phyloP scores from a whole-genome alignment of 306 rosid genomes.

The Rosa chinensis region DNA sequence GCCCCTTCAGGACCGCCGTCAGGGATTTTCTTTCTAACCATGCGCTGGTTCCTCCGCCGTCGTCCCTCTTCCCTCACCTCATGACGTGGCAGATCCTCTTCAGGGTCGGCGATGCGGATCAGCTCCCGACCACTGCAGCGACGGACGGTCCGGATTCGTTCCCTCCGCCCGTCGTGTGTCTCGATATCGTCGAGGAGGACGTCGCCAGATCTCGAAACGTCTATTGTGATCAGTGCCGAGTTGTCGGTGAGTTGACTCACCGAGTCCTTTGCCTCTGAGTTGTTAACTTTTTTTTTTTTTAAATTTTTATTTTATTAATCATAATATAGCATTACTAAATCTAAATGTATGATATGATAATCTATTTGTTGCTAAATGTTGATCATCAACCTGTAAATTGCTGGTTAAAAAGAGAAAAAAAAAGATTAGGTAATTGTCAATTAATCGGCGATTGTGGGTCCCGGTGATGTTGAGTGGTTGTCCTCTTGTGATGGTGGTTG shows the following conservation, averaged over 20 bases:
- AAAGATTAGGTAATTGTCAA: background rate
- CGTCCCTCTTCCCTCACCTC: slow-evolving; percentile 77
- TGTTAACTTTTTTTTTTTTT: background rate
- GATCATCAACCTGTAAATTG: background rate
- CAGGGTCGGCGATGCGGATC: slow-evolving; percentile 55
- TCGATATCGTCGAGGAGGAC: slow-evolving; percentile 89
- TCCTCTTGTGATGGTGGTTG: background rate
- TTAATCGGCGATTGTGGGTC: background rate
- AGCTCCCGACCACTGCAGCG: slow-evolving; percentile 3
- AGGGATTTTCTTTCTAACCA: slow-evolving; percentile 59
- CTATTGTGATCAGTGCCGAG: slow-evolving; percentile 96
- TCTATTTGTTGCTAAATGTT: background rate
- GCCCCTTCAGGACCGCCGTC: slow-evolving; percentile 65
- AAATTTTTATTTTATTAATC: background rate
- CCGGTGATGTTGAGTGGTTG: background rate
- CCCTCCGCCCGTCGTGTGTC: slow-evolving; percentile 55
- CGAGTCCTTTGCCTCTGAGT: slow-evolving; percentile 23
- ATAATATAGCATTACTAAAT: background rate
- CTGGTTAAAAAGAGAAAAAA: background rate
- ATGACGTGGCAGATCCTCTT: slow-evolving; percentile 87
- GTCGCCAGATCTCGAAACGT: slow-evolving; percentile 86
- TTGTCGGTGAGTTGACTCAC: slow-evolving; percentile 88
- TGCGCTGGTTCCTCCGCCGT: slow-evolving; percentile 81
- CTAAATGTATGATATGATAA: background rate
- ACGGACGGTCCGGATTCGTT: slow-evolving; percentile 41